Conservation (phyloP, 176 grass and related monocot genomes). For the Cenchrus purpureus region DNA sequence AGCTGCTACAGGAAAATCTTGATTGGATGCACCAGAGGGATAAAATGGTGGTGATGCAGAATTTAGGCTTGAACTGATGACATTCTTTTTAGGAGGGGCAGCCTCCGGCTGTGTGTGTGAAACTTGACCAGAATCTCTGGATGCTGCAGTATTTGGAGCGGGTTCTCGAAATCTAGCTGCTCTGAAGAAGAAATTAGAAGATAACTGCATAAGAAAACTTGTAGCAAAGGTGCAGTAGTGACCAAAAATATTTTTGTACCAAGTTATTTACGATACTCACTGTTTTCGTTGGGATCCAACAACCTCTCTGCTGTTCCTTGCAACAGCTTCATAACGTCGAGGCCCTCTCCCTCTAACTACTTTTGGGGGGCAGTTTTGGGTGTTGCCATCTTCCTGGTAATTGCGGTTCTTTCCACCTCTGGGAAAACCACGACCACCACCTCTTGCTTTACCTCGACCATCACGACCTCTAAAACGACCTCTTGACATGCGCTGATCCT, state of each 20-base stretch:
- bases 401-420: conserved; percentile 59
- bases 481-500: conserved; percentile 62
- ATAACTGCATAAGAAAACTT: conserved; percentile 13
- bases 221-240: conserved; percentile 34
- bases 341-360: conserved; percentile 83
- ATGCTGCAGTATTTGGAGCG: conserved; percentile 41
- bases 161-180: conserved; percentile 54
- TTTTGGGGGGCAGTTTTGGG: conserved; percentile 58
- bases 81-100: conserved; percentile 57
- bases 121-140: conserved; percentile 53
- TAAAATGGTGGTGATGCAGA: conserved; percentile 93
- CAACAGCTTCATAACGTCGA: conserved; percentile 74
- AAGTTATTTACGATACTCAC: conserved; percentile 57
- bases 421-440: conserved; percentile 49
- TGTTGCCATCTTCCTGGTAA: conserved; percentile 63
- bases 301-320: conserved; percentile 60
- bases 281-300: conserved; percentile 67
- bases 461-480: conserved; percentile 67
- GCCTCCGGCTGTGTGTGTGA: conserved; percentile 46
- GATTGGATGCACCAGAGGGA: conserved; percentile 67
- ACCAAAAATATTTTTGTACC: background rate
- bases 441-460: conserved; percentile 55
- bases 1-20: conserved; percentile 45
- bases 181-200: conserved; percentile 43
- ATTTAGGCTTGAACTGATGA: conserved; percentile 84